Evolutionary conservation across 2,329 filamentous ascomycete species (phyloP).

Genomic region (Hypoxylon sp.): DNA sequence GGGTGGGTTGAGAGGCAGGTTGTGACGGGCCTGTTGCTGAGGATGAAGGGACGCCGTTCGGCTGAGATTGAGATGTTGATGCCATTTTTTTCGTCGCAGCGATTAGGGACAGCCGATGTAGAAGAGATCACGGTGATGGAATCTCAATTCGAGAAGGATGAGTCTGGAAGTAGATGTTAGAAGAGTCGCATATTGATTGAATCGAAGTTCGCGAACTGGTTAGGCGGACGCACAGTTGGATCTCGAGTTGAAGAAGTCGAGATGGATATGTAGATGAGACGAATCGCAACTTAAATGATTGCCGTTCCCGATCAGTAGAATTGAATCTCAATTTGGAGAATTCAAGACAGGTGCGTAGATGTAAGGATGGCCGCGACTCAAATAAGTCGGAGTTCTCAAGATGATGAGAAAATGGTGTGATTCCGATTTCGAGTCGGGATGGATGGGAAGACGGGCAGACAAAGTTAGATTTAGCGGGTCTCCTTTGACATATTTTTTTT

Average conservation of each 20-base stretch:
- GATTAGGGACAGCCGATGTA: conserved; percentile 9
- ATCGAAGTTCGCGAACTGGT: not conserved
- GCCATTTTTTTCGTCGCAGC: conserved; percentile 50
- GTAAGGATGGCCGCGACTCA: not conserved
- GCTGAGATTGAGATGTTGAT: conserved; percentile 60
- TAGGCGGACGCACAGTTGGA: not conserved
- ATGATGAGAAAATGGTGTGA: not conserved
- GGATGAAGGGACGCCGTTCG: conserved; percentile 67
- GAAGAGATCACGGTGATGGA: conserved; percentile 8
- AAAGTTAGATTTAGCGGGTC: not conserved
- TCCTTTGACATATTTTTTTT: not conserved
- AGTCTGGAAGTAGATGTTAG: not conserved
- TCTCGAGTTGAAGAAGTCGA: not conserved
- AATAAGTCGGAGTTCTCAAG: not conserved
- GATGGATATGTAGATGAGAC: not conserved
- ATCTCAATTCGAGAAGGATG: not conserved
- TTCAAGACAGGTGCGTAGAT: not conserved
- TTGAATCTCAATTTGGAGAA: not conserved
- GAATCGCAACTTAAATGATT: too few relatives aligned
- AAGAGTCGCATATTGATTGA: not conserved
- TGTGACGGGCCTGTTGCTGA: conserved; percentile 56
- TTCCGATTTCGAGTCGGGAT: not conserved
- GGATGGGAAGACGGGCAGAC: not conserved
- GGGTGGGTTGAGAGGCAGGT: conserved; percentile 47
- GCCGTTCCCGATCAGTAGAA: too few relatives aligned